Percentiles rank a stretch among this genome's conserved stretches.
Conservation (phyloP, 1,139 yeast species). For the Magnusiomyces starmeri region DNA sequence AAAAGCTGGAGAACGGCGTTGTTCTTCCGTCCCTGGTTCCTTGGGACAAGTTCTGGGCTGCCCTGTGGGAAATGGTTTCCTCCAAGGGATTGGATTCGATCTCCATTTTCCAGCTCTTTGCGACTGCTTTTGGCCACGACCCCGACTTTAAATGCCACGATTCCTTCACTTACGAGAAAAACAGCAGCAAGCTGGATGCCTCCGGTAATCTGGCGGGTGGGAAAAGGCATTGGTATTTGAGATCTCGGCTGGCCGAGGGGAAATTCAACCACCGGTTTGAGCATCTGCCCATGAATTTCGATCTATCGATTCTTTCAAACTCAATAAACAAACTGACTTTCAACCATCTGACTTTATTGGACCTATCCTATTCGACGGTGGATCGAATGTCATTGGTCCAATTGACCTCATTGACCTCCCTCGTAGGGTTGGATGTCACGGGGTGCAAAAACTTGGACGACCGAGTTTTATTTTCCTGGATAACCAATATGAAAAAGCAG, state of each 20-base stretch:
- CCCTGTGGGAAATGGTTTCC: background rate
- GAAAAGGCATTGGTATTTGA: background rate
- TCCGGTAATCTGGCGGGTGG: background rate
- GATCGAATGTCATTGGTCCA: background rate
- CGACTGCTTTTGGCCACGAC: slow-evolving; percentile 3
- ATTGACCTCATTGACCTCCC: background rate
- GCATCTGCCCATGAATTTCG: background rate
- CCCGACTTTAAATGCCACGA: background rate
- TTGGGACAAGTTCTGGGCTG: background rate
- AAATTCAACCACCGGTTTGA: slow-evolving; percentile 1
- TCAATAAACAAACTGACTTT: background rate
- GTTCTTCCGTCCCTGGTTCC: background rate
- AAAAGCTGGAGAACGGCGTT: background rate
- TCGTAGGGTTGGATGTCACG: background rate
- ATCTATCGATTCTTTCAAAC: background rate
- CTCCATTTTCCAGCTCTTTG: background rate
- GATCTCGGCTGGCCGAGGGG: background rate
- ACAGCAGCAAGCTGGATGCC: background rate
- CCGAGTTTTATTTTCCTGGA: background rate
- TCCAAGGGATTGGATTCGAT: background rate
- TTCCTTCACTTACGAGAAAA: background rate
- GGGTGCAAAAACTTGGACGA: background rate
- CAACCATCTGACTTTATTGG: background rate
- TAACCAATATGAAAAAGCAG: background rate
- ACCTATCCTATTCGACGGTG: background rate